phyloP scores from a whole-genome alignment of 2,329 filamentous ascomycete genomes.

The Epichloe sibirici region DNA sequence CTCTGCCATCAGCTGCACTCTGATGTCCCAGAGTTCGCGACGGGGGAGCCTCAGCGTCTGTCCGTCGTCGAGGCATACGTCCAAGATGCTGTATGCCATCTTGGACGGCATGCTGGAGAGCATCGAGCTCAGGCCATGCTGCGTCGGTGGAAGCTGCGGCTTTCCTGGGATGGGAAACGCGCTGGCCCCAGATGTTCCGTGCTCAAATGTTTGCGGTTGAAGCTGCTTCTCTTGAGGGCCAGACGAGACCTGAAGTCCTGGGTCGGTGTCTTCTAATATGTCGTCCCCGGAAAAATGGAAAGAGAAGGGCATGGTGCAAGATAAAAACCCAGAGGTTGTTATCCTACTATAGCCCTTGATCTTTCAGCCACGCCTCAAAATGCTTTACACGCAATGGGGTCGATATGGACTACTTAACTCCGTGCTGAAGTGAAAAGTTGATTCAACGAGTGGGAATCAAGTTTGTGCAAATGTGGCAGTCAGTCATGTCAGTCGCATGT shows the following conservation, averaged over 20 bases:
- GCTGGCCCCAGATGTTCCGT: conserved; percentile 18
- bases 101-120: conserved; percentile 56
- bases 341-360: neutral
- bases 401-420: neutral
- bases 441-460: neutral
- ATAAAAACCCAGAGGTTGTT: too few species aligned
- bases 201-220: conserved; percentile 9
- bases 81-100: conserved; percentile 54
- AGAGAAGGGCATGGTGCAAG: conserved; percentile 35
- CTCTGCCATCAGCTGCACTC: conserved; percentile 69
- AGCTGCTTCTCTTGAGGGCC: conserved; percentile 7
- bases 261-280: conserved; percentile 34
- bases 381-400: neutral
- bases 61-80: conserved; percentile 45
- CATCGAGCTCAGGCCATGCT: conserved; percentile 38
- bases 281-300: conserved; percentile 54
- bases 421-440: neutral
- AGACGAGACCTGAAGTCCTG: conserved; percentile 2
- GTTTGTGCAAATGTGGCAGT: neutral
- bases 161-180: conserved; percentile 53
- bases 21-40: conserved; percentile 70
- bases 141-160: conserved; percentile 41
- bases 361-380: neutral
- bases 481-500: too few species aligned
- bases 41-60: conserved; percentile 47